Evolutionary conservation across 345 rosid species (phyloP), one percentile per base, ranked within the genome.

Genomic region (Corymbia maculata): DNA sequence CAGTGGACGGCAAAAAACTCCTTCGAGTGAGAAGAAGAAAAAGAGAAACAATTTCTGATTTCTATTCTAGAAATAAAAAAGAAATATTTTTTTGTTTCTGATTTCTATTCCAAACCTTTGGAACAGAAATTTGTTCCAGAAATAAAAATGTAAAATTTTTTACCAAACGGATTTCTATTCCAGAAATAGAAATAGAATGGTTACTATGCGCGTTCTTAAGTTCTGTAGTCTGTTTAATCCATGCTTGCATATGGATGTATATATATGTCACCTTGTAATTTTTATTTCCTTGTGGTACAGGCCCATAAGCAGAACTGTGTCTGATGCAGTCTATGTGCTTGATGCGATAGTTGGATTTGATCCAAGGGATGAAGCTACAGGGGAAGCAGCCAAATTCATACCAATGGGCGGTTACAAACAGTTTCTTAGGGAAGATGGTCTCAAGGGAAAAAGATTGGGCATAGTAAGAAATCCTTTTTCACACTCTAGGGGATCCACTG

Each of bases 331-430:
- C 64, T 49, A 88, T n/a, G 52, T 91, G 85, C 86, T 89, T n/a
- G 92, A 92, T 45, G 90, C 80, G 19, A 92, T 92, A n/a, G 92
- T 88, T 32, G 93, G 91, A 28, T 86, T 57, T 86, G 92, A 92
- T 88, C 91, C 90, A 36, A 68, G 88, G 21, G 93, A 92, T 28
- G 30, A 53, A 26, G 92, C 89, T 26, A 92, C 92, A 21, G 30
- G 19, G 36, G 91, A 86, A 70, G 92, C 92, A 32, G 79, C 89
- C 24, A 86, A 89, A 88, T 90, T 30, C 84, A 85, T 90, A 19
- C 92, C 92, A 36, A 36, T 13, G 17, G 93, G 91, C 55, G 93
- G 94, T 26, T 93, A 91, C 80, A 91, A 66, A 52, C 92, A 92
- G 61, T 93, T 91, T 52, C 89, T 92, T 88, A 90, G 88, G 30